phyloP scores from a whole-genome alignment of 257 asterid species.

The Nemophila menziesii region DNA sequence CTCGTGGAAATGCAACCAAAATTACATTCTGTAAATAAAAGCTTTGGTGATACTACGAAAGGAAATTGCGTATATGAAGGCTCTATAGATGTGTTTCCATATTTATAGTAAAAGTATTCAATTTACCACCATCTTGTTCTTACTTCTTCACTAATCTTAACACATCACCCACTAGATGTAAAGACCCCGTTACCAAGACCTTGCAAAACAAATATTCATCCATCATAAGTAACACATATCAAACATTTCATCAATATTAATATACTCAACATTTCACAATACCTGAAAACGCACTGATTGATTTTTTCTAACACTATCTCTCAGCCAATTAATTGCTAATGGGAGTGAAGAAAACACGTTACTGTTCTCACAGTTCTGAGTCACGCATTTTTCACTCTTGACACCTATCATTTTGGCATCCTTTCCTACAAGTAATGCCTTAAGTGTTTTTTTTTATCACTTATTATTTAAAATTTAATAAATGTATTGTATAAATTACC shows the following conservation, averaged over 20 bases:
- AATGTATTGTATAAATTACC: conserved; percentile 22
- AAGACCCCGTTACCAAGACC: conserved; percentile 78
- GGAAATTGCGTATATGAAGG: background rate
- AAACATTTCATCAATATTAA: background rate
- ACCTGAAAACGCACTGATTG: conserved; percentile 64
- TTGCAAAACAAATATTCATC: conserved; percentile 23
- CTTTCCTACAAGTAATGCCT: conserved; percentile 30
- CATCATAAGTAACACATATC: background rate
- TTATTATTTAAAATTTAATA: background rate
- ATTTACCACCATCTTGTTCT: conserved; percentile 5
- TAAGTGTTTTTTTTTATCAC: background rate
- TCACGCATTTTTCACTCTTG: conserved; percentile 25
- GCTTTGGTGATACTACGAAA: background rate
- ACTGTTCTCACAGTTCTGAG: conserved; percentile 38
- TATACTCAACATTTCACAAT: conserved; percentile 4
- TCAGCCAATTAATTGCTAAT: conserved; percentile 61
- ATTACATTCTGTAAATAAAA: background rate
- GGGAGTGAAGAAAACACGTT: conserved; percentile 63
- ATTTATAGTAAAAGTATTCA: background rate
- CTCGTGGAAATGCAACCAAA: background rate
- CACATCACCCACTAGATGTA: conserved; percentile 65
- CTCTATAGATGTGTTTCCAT: background rate
- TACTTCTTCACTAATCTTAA: conserved; percentile 66
- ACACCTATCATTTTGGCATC: conserved; percentile 32
- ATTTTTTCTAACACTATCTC: conserved; percentile 39